phyloP scores from a whole-genome alignment of 1,284 basidiomycete genomes.

The Leccinum huronense region DNA sequence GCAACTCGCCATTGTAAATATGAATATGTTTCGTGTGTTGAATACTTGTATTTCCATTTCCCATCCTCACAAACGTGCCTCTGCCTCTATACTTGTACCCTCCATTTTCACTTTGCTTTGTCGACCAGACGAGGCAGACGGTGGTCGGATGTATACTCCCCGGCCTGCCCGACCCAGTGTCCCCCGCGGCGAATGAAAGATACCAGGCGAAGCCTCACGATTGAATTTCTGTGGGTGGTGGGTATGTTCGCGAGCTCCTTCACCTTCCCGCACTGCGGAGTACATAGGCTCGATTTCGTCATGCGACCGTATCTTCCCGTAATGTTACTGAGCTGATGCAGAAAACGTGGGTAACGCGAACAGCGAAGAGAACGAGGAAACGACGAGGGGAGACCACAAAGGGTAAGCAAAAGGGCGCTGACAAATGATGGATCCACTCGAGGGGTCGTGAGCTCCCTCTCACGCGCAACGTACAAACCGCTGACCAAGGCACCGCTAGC shows the following conservation, averaged over 20 bases:
- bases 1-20: not conserved
- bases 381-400: not conserved
- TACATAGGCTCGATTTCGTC: not conserved
- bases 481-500: no score
- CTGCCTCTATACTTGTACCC: not conserved
- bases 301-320: not conserved
- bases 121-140: not conserved
- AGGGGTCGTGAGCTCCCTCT: not conserved
- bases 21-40: not conserved
- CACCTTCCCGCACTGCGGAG: not conserved
- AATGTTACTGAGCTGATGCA: not conserved
- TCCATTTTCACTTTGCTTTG: no score
- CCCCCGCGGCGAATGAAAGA: not conserved
- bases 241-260: not conserved
- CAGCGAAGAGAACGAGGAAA: not conserved
- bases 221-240: not conserved
- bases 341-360: not conserved
- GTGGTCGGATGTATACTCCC: not conserved
- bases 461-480: no score
- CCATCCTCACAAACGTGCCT: not conserved
- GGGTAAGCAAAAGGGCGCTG: not conserved
- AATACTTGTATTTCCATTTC: not conserved
- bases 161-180: not conserved
- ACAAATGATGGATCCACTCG: not conserved
- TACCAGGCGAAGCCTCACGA: not conserved